Conservation (phyloP, 2,329 filamentous ascomycete genomes). For the Mycosphaerella sp. region DNA sequence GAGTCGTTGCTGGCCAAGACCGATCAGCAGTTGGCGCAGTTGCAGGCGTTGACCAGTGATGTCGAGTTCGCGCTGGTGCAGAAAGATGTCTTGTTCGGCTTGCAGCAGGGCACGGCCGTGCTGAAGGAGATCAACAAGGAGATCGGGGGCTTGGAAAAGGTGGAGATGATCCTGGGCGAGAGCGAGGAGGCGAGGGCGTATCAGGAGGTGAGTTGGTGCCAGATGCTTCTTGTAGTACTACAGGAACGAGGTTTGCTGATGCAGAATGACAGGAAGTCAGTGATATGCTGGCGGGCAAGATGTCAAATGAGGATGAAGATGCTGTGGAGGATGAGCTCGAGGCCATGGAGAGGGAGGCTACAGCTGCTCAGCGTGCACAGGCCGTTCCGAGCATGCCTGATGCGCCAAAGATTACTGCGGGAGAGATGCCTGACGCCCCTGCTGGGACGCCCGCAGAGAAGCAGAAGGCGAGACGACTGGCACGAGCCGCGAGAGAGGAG, state of each 20-base stretch:
- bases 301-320: slow-evolving; percentile 93
- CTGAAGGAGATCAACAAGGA: slow-evolving; percentile 87
- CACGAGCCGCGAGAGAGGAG: slow-evolving; percentile 22
- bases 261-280: slow-evolving; percentile 65
- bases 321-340: slow-evolving; percentile 95
- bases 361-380: slow-evolving; percentile 21
- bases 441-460: slow-evolving; percentile 26
- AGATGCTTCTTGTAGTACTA: not conserved
- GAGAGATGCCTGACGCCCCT: slow-evolving; percentile 32
- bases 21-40: slow-evolving; percentile 85
- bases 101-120: slow-evolving; percentile 86
- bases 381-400: slow-evolving; percentile 34
- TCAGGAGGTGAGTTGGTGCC: slow-evolving; percentile 58
- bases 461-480: slow-evolving; percentile 26
- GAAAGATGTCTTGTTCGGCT: slow-evolving; percentile 88
- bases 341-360: slow-evolving; percentile 63
- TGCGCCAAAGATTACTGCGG: slow-evolving; percentile 32
- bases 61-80: slow-evolving; percentile 97
- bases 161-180: slow-evolving; percentile 93
- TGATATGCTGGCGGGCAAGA: slow-evolving; percentile 79
- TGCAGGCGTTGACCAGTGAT: slow-evolving; percentile 79
- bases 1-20: slow-evolving; percentile 83
- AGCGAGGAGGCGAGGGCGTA: slow-evolving; percentile 85
- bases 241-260: slow-evolving; percentile 6
- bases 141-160: slow-evolving; percentile 90